Evolutionary conservation across 176 grass and related monocot species (phyloP), one percentile per base, ranked within the genome.

Genomic region (Oryza punctata): DNA sequence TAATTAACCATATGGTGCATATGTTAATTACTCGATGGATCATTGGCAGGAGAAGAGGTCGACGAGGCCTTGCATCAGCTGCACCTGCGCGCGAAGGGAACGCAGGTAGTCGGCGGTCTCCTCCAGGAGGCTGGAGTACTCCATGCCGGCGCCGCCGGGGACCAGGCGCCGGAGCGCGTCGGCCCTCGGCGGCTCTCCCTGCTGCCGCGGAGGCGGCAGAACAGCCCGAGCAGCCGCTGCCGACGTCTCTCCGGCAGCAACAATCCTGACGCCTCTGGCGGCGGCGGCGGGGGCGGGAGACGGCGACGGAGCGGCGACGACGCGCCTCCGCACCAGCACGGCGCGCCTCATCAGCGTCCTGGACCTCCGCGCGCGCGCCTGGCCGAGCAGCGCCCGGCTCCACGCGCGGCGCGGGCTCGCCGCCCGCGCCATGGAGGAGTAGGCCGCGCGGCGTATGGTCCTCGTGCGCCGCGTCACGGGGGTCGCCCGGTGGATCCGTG

Each of bases 51-150:
- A 91, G 81, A 92, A 87, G 28, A 84, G 76, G 81, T 93, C 90
- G 82, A 89, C 90, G 78, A 97, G 81, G 72, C 84, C 85, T 80
- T 93, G 84, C 95, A 97, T 97, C 84, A 97, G 84, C 80, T 91
- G 88, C 84, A 94, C 92, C 90, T 97, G 95, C 73, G 86, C 70
- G 13, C 84, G 86, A 4, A 97, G 88, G 63, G 82, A 84, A 78
- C 81, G 81, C 60, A 94, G 66, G 82, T 94, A 97, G 75, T 97
- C 88, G 35, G 95, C 95, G 45, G 95, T 91, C 86, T 97, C 92
- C 74, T 97, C 95, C 30, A 97, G 93, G 10, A 97, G 87, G 84
- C 38, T 89, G 81, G 71, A 88, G 81, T 93, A 97, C 67, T 93
- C 95, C 95, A 97, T 93, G 23, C 68, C 82, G 54, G 7, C 4